Percentiles rank a stretch among this genome's conserved stretches.
Evolutionary conservation across 164 flowering plant genomes (phyloP).

Genomic region (Tetrastigma voinierianum): DNA sequence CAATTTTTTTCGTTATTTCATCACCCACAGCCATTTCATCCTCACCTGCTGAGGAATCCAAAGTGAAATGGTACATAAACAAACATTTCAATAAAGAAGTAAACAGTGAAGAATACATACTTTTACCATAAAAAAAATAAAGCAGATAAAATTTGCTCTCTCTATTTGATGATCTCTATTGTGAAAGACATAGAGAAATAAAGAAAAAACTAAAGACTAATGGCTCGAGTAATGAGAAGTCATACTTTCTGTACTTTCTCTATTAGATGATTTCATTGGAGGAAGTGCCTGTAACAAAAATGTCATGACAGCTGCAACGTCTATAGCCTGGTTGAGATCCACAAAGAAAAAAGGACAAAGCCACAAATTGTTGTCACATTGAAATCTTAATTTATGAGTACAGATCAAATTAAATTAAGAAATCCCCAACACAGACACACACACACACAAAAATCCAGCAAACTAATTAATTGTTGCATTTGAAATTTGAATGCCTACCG

Average conservation of each 20-base stretch:
- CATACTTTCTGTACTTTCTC: constrained; percentile 47
- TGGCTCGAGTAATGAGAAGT: neutral
- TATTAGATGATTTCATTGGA: constrained; percentile 35
- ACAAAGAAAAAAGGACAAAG: neutral
- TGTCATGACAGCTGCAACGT: constrained; percentile 72
- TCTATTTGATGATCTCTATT: neutral
- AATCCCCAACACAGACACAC: too few species aligned
- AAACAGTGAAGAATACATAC: neutral
- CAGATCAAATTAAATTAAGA: neutral
- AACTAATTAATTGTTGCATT: too few species aligned
- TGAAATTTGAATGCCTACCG: too few species aligned
- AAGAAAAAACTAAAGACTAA: neutral
- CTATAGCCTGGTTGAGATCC: constrained; percentile 60
- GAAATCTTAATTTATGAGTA: neutral
- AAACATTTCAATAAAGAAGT: constrained; percentile 8
- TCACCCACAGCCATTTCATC: constrained; percentile 65
- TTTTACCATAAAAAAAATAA: too few species aligned
- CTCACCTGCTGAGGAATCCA: constrained; percentile 46
- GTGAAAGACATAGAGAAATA: neutral
- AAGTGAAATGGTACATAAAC: constrained; percentile 5
- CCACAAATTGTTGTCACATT: neutral
- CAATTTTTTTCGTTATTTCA: constrained; percentile 29
- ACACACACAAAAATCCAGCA: too few species aligned
- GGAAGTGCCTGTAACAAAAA: constrained; percentile 75
- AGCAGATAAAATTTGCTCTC: too few species aligned